Evolutionary conservation across 2,329 filamentous ascomycete species (phyloP), one percentile per base, ranked within the genome.

Genomic region (Albophoma yamanashiensis): DNA sequence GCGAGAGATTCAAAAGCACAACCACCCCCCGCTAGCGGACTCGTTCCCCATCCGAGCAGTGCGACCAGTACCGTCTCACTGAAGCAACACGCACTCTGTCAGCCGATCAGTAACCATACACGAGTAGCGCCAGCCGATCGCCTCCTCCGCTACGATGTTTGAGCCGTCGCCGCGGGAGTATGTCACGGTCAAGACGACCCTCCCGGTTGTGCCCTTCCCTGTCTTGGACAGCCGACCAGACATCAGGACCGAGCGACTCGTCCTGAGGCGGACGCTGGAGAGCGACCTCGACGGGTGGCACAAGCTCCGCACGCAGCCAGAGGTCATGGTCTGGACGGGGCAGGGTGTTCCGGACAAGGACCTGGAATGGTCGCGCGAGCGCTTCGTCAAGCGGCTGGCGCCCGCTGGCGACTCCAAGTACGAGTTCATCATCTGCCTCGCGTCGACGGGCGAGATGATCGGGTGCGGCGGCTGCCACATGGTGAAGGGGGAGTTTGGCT

Each of bases 291-390:
- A 74, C 1, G 78, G 74, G 8, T 62, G 85, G 20, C 74, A 83
- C 63, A 71, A 71, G 27, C 73, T 89, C 58, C 82, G 86, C 31
- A 75, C 74, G 17, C 76, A 86, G 67, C 77, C 79, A 5, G 83
- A 86, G 64, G 82, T 86, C 55, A 89, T 89, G 87, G 70, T 70
- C 59, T 86, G 80, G 76, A 85, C 85, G 58, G 59, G 62, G 3
- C 64, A 67, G 63, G 78, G 77, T 60, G 60, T 64, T 11, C 64
- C 73, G 11, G 80, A 86, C 70, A 62, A 66, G 58, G 72, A 78
- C 65, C 56, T 76, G 2, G 75, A 73, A 1, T 74, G 77, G 60
- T 81, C 82, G 12, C 71, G 70, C 61, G 65, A 61, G 31, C 75
- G 67, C 57, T 66, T 84, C 56, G 68, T 69, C 5, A 64, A 63